A percentile compares a stretch with the other conserved stretches of the same genome.
Evolutionary conservation across 2,329 filamentous ascomycete genomes (phyloP).

Genomic region (Fusarium sp.): DNA sequence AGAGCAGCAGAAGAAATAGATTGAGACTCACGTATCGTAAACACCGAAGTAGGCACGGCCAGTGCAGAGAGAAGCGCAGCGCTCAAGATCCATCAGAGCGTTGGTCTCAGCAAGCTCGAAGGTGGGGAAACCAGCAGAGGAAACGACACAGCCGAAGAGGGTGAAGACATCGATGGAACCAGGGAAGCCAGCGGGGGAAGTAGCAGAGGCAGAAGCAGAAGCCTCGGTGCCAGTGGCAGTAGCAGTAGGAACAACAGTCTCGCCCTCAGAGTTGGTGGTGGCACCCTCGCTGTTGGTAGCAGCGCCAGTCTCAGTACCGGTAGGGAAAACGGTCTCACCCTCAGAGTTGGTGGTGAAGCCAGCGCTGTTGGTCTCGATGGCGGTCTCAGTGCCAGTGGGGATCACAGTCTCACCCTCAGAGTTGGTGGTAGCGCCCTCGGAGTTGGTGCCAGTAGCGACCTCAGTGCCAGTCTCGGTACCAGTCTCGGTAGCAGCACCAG

Average conservation of each 20-base stretch:
- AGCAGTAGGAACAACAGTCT: not conserved
- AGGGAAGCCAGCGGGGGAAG: slow-evolving; percentile 24
- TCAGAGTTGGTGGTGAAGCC: not conserved
- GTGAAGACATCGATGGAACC: slow-evolving; percentile 26
- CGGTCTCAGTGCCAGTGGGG: not conserved
- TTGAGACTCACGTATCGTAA: slow-evolving; percentile 35
- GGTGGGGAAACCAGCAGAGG: slow-evolving; percentile 25
- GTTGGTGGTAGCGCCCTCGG: not conserved
- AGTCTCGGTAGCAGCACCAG: not conserved
- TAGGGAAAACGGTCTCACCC: slow-evolving; percentile 37
- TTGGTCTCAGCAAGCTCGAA: slow-evolving; percentile 32
- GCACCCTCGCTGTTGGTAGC: not conserved
- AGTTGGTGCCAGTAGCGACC: not conserved
- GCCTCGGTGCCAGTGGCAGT: slow-evolving; percentile 35
- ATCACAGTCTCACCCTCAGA: slow-evolving; percentile 3
- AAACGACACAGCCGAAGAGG: slow-evolving; percentile 42
- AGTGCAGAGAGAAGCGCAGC: slow-evolving; percentile 39
- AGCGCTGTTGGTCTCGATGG: slow-evolving; percentile 23
- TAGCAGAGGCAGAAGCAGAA: slow-evolving; percentile 35
- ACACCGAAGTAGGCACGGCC: slow-evolving; percentile 40
- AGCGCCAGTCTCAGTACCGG: not conserved
- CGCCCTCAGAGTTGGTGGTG: not conserved
- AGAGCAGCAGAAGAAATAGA: accelerated
- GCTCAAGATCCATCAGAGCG: slow-evolving; percentile 33
- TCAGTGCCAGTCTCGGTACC: slow-evolving; percentile 35